phyloP scores from a whole-genome alignment of 495 filamentous ascomycete species.

The Lasiosphaeria ovina region DNA sequence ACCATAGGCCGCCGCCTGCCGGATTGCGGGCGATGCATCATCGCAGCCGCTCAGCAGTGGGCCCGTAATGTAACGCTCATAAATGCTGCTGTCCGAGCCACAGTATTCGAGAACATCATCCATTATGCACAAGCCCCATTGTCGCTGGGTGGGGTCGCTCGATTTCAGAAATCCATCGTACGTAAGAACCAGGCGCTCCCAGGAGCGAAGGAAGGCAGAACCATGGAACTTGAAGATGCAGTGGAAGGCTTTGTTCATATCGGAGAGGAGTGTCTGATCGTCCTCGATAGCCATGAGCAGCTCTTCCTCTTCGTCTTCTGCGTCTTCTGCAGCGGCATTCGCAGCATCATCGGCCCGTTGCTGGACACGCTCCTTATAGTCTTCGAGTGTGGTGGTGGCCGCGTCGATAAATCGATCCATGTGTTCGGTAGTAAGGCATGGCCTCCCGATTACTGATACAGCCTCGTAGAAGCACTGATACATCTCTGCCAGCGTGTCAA shows the following conservation, averaged over 20 bases:
- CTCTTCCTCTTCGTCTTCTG: conserved; percentile 78
- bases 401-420: conserved; percentile 85
- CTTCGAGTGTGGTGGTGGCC: conserved; percentile 77
- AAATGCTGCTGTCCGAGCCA: conserved; percentile 76
- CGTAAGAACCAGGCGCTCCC: conserved; percentile 78
- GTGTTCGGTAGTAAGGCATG: conserved; percentile 71
- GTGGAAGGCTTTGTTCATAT: conserved; percentile 99
- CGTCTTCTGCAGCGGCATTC: conserved; percentile 57
- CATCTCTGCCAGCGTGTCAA: conserved; percentile 97
- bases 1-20: conserved; percentile 95
- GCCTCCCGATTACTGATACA: conserved; percentile 86
- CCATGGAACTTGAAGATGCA: conserved; percentile 97
- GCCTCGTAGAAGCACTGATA: conserved; percentile 99
- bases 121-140: conserved; percentile 98
- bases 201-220: conserved; percentile 75
- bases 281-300: conserved; percentile 91
- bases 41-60: conserved; percentile 79
- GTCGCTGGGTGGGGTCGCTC: conserved; percentile 83
- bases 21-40: conserved; percentile 84
- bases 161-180: conserved; percentile 86
- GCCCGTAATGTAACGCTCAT: conserved; percentile 78
- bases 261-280: conserved; percentile 91
- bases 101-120: conserved; percentile 99
- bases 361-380: conserved; percentile 84
- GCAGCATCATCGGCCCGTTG: conserved; percentile 71